Base-by-base conservation (phyloP, 2,329 filamentous ascomycete genomes). In the Nakataea oryzae region DNA sequence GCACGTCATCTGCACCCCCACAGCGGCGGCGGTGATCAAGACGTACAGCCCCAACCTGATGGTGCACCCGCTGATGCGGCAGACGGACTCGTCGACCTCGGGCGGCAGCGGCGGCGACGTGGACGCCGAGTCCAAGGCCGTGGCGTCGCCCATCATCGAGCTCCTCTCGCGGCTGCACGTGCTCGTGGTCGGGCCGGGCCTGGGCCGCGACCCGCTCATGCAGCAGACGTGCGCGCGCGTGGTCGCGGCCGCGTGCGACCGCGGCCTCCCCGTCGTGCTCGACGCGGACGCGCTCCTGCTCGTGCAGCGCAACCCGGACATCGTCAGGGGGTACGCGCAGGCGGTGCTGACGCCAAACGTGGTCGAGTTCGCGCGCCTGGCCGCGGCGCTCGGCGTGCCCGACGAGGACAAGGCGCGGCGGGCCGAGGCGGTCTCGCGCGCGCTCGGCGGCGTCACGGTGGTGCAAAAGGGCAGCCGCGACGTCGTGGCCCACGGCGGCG, bases 41-140 rank as follows among this genome's bases (percentile, higher is more conserved):
- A 91, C 91, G 4, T 99, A 97, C 78, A 97, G 93, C 26, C 95
- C 95, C 3, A 97, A 97, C 73, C 81, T 99, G 30, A 99, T 99
- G 93, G 95, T 99, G 13, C 95, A 97, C 74, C 95, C 95, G 0
- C 84, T 97, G 67, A 93, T 99, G 86, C 89, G 91, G 32, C 91
- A 95, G 74, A 84, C 86, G 57, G 71, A 75, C 13, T 63, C 72
- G 6, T 75, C 83, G 55, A 73, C 76, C 41, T 76, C 68, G 76
- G 59, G 29, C 62, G 57, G 47, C 62, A 34, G 58, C 41, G 56
- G 75, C 30, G 69, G 70, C 50, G 70, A 76, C 61, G 73, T 76
- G 61, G 83, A 88, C 62, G 78, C 78, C 14, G 80, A 85, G 67
- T 81, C 88, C 1, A 79, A 78, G 14, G 72, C 78, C 61, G 81